These are phyloP conservation scores for Paxillus involutus DNA, from an alignment of 768 basidiomycete species.

Conservation along the genomic window DNA sequence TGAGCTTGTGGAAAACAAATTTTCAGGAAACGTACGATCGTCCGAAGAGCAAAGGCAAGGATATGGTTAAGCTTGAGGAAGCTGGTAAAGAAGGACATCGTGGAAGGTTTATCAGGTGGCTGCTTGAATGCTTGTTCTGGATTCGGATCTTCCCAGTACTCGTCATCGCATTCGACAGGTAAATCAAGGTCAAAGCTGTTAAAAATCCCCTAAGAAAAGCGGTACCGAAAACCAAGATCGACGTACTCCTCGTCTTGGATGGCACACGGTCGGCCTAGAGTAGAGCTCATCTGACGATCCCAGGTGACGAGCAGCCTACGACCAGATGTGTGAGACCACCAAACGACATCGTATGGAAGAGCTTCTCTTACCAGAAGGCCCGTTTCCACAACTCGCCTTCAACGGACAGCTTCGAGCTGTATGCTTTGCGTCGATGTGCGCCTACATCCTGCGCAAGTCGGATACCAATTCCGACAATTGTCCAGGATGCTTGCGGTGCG, in stretches of 20 bases:
- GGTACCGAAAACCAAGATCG: background rate
- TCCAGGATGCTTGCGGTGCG: conserved; percentile 68
- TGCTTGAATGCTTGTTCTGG: conserved; percentile 56
- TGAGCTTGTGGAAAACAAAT: background rate
- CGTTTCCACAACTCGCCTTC: conserved; percentile 66
- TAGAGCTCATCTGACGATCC: conserved; percentile 38
- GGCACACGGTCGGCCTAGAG: conserved; percentile 64
- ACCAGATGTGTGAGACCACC: background rate
- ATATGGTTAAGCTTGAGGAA: conserved; percentile 62
- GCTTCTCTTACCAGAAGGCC: conserved; percentile 41
- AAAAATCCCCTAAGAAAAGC: background rate
- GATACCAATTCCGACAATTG: conserved; percentile 59
- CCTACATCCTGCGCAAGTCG: conserved; percentile 62
- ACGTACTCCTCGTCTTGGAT: conserved; percentile 73
- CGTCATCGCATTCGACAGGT: conserved; percentile 68
- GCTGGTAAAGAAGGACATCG: conserved; percentile 51
- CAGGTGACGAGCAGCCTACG: conserved; percentile 30
- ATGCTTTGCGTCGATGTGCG: conserved; percentile 43
- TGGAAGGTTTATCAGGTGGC: conserved; percentile 57
- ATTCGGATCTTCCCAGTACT: conserved; percentile 58
- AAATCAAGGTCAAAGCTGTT: conserved; percentile 58
- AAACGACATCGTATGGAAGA: background rate
- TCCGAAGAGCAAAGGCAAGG: conserved; percentile 58
- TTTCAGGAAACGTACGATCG: conserved; percentile 45
- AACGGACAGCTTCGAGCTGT: conserved; percentile 29